Conservation (phyloP, 805 yeast genomes). For the Wickerhamomyces pijperi region DNA sequence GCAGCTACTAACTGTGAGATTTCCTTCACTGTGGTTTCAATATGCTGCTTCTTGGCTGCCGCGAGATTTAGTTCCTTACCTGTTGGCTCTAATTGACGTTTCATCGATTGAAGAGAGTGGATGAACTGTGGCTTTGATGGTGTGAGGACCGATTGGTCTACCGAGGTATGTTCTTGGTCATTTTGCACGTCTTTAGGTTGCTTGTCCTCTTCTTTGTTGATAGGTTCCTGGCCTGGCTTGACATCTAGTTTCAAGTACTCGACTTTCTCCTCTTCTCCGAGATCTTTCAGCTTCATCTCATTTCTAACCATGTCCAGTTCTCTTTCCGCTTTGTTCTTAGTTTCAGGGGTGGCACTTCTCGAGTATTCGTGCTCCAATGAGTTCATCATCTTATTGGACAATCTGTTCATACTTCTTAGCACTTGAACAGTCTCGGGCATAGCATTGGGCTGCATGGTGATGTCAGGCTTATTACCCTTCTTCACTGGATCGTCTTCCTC, state of each 20-base stretch:
- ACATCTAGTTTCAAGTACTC: constrained; percentile 39
- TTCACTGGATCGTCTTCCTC: constrained; percentile 67
- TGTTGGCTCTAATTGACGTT: neutral
- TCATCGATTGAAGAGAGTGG: neutral
- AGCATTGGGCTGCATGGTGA: constrained; percentile 66
- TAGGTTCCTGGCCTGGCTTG: constrained; percentile 6
- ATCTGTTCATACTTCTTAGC: constrained; percentile 78
- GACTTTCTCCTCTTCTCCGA: constrained; percentile 33
- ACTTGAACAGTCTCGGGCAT: constrained; percentile 61
- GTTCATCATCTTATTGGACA: constrained; percentile 71
- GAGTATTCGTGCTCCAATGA: constrained; percentile 34
- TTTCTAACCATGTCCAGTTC: constrained; percentile 26
- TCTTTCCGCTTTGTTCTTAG: constrained; percentile 25
- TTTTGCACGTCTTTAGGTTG: constrained; percentile 7
- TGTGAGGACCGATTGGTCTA: neutral
- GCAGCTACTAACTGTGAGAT: constrained; percentile 36
- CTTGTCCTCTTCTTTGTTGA: constrained; percentile 7
- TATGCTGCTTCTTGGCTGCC: constrained; percentile 20
- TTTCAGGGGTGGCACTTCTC: constrained; percentile 22
- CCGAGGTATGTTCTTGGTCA: too few species aligned
- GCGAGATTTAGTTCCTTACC: constrained; percentile 21
- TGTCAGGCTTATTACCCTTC: constrained; percentile 74
- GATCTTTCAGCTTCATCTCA: constrained; percentile 39
- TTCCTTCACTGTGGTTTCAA: constrained; percentile 31
- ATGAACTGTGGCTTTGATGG: neutral